phyloP scores from a whole-genome alignment of 441 rosid genomes.

The Macaranga tanarius region DNA sequence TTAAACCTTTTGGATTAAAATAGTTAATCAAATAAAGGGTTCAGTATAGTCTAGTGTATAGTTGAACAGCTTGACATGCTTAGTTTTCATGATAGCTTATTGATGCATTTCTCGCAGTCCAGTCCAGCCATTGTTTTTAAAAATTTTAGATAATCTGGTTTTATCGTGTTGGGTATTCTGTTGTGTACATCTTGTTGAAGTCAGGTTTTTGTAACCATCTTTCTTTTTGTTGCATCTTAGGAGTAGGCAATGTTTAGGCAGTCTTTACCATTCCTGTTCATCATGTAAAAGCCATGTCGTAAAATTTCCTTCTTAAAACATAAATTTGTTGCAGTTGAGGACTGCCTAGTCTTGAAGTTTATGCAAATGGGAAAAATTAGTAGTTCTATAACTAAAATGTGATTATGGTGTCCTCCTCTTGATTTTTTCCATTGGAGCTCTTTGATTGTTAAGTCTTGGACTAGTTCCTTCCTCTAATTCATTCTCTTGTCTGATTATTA shows the following conservation, averaged over 20 bases:
- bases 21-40: neutral
- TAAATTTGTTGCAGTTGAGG: neutral
- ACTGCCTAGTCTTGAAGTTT: neutral
- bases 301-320: neutral
- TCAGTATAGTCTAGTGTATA: neutral
- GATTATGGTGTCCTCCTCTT: neutral
- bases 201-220: neutral
- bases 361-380: neutral
- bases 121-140: neutral
- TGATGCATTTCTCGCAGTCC: neutral
- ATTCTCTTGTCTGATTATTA: constrained; percentile 4
- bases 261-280: neutral
- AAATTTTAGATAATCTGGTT: neutral
- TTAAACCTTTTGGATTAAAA: neutral
- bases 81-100: neutral
- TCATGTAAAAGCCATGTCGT: neutral
- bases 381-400: neutral
- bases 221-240: neutral
- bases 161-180: neutral
- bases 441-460: neutral
- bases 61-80: neutral
- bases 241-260: neutral
- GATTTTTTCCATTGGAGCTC: neutral
- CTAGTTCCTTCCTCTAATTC: neutral
- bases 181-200: neutral